Evolutionary conservation across 148 eudicot genomes (phyloP).

Genomic region (Tetragonia tetragonoides): DNA sequence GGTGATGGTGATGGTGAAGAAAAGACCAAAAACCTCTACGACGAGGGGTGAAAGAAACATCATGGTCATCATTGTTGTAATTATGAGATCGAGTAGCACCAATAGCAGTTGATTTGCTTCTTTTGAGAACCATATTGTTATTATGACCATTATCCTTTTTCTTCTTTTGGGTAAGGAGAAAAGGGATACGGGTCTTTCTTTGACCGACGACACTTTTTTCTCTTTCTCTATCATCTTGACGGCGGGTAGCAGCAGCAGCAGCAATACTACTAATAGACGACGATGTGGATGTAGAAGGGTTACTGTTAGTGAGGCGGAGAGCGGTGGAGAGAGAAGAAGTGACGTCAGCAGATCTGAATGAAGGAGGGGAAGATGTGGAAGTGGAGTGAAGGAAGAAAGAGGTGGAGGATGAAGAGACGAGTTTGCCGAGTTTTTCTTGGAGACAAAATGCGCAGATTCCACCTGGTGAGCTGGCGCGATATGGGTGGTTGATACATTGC

Average conservation of each 20-base stretch:
- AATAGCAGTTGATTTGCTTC: slow-evolving; percentile 66
- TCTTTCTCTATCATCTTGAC: too few relatives aligned
- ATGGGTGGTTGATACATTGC: slow-evolving; percentile 60
- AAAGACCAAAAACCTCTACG: slow-evolving; percentile 76
- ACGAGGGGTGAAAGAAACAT: slow-evolving; percentile 35
- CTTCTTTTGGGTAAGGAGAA: slow-evolving; percentile 41
- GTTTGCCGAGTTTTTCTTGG: slow-evolving; percentile 87
- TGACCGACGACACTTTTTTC: not conserved
- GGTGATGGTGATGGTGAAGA: slow-evolving; percentile 33
- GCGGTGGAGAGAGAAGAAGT: slow-evolving; percentile 12
- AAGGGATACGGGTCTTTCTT: slow-evolving; percentile 47
- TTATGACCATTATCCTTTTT: slow-evolving; percentile 25
- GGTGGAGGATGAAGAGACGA: slow-evolving; percentile 72
- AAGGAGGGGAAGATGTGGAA: slow-evolving; percentile 49
- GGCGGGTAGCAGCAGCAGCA: not conserved
- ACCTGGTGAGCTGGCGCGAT: slow-evolving; percentile 48
- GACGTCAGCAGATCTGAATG: slow-evolving; percentile 54
- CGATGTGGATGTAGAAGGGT: not conserved
- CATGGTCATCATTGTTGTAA: not conserved
- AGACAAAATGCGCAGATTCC: slow-evolving; percentile 95
- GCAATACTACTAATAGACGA: not conserved
- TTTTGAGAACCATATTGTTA: slow-evolving; percentile 36
- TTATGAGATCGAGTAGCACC: slow-evolving; percentile 31
- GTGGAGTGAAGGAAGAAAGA: slow-evolving; percentile 43
- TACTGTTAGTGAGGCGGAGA: slow-evolving; percentile 10